Evolutionary conservation across 2,329 filamentous ascomycete species (phyloP).

Genomic region (Curvularia hawaiiensis): DNA sequence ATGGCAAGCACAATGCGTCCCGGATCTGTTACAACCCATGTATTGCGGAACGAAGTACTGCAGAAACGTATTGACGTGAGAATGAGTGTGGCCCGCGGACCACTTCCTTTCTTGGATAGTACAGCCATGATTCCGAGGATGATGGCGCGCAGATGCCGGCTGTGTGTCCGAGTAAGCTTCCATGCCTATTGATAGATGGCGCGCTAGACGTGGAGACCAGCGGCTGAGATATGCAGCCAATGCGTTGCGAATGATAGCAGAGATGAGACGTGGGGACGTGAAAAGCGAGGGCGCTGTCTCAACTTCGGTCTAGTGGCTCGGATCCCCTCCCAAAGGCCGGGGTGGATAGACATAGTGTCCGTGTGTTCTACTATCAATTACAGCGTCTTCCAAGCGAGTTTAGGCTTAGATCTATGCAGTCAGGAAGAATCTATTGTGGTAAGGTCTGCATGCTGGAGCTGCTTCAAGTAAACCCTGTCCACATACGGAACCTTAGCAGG

Average conservation of each 20-base stretch:
- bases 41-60: slow-evolving; percentile 49
- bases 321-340: slow-evolving; percentile 47
- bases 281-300: slow-evolving; percentile 43
- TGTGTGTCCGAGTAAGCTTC: slow-evolving; percentile 44
- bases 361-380: slow-evolving; percentile 43
- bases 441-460: slow-evolving; percentile 21
- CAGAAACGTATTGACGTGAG: slow-evolving; percentile 50
- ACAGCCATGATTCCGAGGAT: slow-evolving; percentile 41
- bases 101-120: slow-evolving; percentile 43
- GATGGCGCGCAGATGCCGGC: slow-evolving; percentile 45
- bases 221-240: slow-evolving; percentile 41
- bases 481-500: slow-evolving; percentile 3
- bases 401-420: slow-evolving; percentile 29
- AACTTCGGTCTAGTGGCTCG: slow-evolving; percentile 44
- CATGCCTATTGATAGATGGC: slow-evolving; percentile 47
- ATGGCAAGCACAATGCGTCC: slow-evolving; percentile 45
- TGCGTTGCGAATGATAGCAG: slow-evolving; percentile 46
- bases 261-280: slow-evolving; percentile 47
- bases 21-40: slow-evolving; percentile 47
- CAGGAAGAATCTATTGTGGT: slow-evolving; percentile 29
- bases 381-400: slow-evolving; percentile 36
- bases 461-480: slow-evolving; percentile 19
- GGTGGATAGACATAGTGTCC: slow-evolving; percentile 35
- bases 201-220: slow-evolving; percentile 39
- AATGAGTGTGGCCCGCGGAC: slow-evolving; percentile 43